phyloP scores from a whole-genome alignment of 179 eudicot genomes.

The Patellifolia procumbens region DNA sequence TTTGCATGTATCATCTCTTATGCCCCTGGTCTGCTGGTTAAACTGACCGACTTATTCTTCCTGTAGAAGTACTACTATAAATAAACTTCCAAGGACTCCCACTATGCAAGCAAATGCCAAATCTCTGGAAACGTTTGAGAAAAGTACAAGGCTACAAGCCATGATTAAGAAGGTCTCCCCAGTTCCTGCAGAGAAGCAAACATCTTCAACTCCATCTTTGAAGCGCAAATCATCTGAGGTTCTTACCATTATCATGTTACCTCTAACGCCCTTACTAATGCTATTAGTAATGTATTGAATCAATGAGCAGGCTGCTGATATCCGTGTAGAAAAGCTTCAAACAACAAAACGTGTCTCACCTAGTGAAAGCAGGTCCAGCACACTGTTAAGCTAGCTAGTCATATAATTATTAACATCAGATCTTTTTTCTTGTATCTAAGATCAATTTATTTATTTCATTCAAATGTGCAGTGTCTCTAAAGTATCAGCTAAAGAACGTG shows the following conservation, averaged over 20 bases:
- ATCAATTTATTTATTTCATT: not conserved
- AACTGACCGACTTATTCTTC: not conserved
- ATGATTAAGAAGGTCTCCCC: conserved; percentile 31
- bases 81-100: conserved; percentile 28
- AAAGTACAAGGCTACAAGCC: conserved; percentile 26
- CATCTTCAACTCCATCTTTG: conserved; percentile 45
- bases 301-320: conserved; percentile 48
- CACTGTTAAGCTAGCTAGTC: conserved; percentile 3
- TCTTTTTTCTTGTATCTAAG: conserved; percentile 11
- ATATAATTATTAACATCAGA: conserved; percentile 12
- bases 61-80: conserved; percentile 36
- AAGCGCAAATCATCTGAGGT: conserved; percentile 79
- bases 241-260: conserved; percentile 14
- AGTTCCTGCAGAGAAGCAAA: conserved; percentile 34
- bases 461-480: conserved; percentile 49
- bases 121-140: conserved; percentile 29
- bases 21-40: conserved; percentile 9
- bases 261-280: conserved; percentile 14
- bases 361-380: conserved; percentile 55
- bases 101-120: conserved; percentile 32
- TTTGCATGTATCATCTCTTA: conserved; percentile 2
- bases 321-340: conserved; percentile 27
- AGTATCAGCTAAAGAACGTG: conserved; percentile 31
- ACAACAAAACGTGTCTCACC: conserved; percentile 68
- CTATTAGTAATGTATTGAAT: conserved; percentile 7